A percentile compares a stretch with the other conserved stretches of the same genome.
These are phyloP conservation scores for Ogataea nitratoaversa DNA, from an alignment of 805 yeast genomes.

Conservation along the genomic window DNA sequence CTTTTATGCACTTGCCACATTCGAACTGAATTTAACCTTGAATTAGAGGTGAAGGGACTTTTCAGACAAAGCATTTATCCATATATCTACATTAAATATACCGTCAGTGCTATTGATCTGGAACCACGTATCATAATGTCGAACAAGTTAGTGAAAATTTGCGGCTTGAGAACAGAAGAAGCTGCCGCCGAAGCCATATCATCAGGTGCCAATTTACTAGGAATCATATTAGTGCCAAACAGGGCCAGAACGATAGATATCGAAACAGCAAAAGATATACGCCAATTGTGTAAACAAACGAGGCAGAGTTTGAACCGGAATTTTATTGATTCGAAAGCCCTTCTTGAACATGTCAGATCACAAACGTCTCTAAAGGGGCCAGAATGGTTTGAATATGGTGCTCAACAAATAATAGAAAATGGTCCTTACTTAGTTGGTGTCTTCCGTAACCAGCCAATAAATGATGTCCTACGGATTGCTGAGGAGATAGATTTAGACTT, in stretches of 20 bases:
- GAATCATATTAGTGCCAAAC: slow-evolving; percentile 83
- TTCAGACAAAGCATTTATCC: no score
- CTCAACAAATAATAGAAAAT: slow-evolving; percentile 22
- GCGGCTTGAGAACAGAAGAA: slow-evolving; percentile 69
- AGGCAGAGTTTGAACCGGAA: slow-evolving; percentile 17
- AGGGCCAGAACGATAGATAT: slow-evolving; percentile 64
- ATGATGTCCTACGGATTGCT: slow-evolving; percentile 48
- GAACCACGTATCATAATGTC: background rate
- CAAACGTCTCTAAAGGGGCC: slow-evolving; percentile 18
- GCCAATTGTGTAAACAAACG: slow-evolving; percentile 26
- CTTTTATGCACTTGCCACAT: no score
- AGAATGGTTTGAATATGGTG: slow-evolving; percentile 32
- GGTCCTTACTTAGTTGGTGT: slow-evolving; percentile 87
- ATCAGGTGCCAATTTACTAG: slow-evolving; percentile 71
- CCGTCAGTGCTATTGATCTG: no score
- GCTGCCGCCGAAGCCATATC: slow-evolving; percentile 71
- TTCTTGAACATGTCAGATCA: slow-evolving; percentile 22
- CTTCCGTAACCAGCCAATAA: slow-evolving; percentile 73
- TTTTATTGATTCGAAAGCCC: slow-evolving; percentile 21
- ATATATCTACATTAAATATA: no score
- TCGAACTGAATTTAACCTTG: no score
- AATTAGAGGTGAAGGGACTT: no score
- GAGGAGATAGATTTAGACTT: slow-evolving; percentile 56
- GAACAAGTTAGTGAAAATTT: slow-evolving; percentile 63
- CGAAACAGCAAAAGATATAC: slow-evolving; percentile 43